Base-by-base conservation (phyloP, 371 early-diverging fungal genomes). In the Circinella minor region DNA sequence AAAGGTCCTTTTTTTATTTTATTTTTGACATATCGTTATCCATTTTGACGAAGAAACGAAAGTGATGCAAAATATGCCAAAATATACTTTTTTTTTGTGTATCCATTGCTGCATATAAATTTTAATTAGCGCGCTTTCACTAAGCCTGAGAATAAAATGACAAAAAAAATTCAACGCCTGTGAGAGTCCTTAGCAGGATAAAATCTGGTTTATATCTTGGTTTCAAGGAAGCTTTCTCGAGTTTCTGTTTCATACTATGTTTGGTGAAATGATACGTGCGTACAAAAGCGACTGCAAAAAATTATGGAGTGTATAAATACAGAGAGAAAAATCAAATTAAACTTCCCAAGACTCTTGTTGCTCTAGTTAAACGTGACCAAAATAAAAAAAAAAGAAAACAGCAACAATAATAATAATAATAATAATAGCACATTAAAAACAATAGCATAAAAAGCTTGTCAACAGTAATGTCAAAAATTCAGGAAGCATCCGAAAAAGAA, bases 401-500 rank as follows among this genome's bases (percentile, higher is more conserved):
- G 27, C 2, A 27, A 27, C 27, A 27, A 27, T 2, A 27, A 27
- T 27, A 27, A 27, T 27, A 27, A 1, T 27, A n/a, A n/a, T 27
- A 27, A 27, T 27, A 27, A 27, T 27, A 27, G 27, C 27, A 27
- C 27, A 27, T 27, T 43, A 43, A 43, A 3, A 43, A 9, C 43
- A 43, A 6, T 6, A 54, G 9, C 54, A 54, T 4, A 13, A 8
- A 43, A 43, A 6, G 43, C 1, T 11, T 43, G 1, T 43, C 11
- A 43, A 6, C 43, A 43, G 54, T 15, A n/a, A 54, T 54, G 15
- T 6, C 54, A 54, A 54, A 15, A 8, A 15, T 13, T 5, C 6
- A 54, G 6, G 57, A 57, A 57, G 27, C 57, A 3, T 65, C 55
- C 0, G 66, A 65, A 39, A 49, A 65, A 38, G 51, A 51, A 17